Conservation (phyloP, 1,139 yeast genomes). For the Protomyces macrosporus region DNA sequence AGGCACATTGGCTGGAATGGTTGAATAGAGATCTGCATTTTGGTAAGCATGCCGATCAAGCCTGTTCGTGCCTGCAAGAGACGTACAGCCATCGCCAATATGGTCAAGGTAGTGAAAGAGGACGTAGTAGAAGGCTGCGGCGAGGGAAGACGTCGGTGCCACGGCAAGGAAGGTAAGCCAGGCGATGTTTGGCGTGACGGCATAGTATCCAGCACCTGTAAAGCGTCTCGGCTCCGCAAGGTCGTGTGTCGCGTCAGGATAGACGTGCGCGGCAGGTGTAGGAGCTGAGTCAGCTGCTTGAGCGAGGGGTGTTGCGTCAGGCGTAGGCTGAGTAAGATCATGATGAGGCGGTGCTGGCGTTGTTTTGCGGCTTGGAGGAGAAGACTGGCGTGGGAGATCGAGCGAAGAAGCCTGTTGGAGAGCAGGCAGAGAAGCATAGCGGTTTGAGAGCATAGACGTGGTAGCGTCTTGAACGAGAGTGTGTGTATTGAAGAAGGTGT, state of each 20-base stretch:
- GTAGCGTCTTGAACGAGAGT: too few species aligned
- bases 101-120: background rate
- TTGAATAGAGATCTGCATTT: background rate
- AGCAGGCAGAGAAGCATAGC: background rate
- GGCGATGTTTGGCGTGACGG: background rate
- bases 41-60: background rate
- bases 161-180: constrained; percentile 2
- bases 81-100: constrained; percentile 1
- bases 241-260: too few species aligned
- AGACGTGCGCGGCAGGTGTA: background rate
- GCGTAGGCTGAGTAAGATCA: background rate
- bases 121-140: constrained; percentile 6
- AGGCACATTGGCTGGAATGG: constrained; percentile 2
- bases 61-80: background rate
- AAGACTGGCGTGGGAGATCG: background rate
- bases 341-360: background rate
- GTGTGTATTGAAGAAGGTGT: too few species aligned
- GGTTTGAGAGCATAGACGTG: background rate
- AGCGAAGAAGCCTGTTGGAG: background rate
- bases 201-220: background rate
- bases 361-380: background rate
- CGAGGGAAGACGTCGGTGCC: background rate
- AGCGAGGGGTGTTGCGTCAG: background rate
- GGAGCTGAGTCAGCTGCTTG: background rate
- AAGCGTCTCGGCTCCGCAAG: background rate